These are phyloP conservation scores for Cladosporium sp. DNA, from an alignment of 2,329 filamentous ascomycete genomes.

Conservation along the genomic window DNA sequence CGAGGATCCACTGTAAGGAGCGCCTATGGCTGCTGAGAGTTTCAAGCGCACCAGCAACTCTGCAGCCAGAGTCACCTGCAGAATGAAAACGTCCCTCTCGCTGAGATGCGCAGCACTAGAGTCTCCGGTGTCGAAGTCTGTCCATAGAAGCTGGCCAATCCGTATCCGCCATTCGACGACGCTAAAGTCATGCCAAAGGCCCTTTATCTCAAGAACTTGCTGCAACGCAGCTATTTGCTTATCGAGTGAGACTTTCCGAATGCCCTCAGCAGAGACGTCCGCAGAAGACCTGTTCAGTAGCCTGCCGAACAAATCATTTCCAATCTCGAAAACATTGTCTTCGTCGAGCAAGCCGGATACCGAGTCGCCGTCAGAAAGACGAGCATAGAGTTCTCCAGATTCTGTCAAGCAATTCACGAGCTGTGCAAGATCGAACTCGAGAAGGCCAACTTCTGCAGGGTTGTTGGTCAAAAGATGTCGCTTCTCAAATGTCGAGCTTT, in stretches of 20 bases:
- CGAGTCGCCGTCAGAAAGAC: neutral
- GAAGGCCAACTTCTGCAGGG: constrained; percentile 23
- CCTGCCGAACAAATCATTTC: constrained; percentile 22
- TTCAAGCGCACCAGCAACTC: constrained; percentile 51
- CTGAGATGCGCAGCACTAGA: constrained; percentile 27
- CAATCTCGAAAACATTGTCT: constrained; percentile 21
- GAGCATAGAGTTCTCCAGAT: constrained; percentile 14
- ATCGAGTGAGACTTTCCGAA: constrained; percentile 27
- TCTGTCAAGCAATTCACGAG: constrained; percentile 21
- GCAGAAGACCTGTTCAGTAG: constrained; percentile 20
- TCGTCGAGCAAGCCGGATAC: constrained; percentile 9
- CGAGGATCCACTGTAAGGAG: neutral
- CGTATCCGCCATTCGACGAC: constrained; percentile 41
- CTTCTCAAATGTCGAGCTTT: constrained; percentile 13
- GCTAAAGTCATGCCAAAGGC: constrained; percentile 45
- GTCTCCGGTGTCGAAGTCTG: constrained; percentile 14
- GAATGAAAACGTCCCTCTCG: constrained; percentile 48
- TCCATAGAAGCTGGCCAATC: constrained; percentile 42
- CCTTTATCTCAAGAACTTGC: constrained; percentile 36
- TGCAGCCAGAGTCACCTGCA: constrained; percentile 50
- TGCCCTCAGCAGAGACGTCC: constrained; percentile 13
- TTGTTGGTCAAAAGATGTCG: constrained; percentile 17
- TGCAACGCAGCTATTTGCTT: constrained; percentile 42
- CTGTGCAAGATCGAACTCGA: constrained; percentile 15
- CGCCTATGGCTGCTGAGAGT: constrained; percentile 23